phyloP scores from a whole-genome alignment of 208 protist genomes.

The Crithidia thermophila region DNA sequence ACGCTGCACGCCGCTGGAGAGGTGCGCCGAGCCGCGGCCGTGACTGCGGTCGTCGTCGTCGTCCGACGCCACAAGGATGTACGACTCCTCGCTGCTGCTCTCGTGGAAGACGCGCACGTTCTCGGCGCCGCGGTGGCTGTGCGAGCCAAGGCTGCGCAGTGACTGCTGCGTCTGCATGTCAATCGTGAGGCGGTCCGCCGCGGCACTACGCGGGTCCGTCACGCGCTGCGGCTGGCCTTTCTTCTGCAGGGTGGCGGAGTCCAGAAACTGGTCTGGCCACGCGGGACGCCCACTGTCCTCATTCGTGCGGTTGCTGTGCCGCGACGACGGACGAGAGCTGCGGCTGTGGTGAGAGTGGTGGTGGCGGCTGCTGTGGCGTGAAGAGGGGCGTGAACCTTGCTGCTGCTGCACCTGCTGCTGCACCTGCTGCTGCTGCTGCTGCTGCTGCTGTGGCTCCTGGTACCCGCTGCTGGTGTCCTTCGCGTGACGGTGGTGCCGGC shows the following conservation, averaged over 20 bases:
- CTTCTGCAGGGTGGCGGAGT: constrained; percentile 40
- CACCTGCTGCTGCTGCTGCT: background rate
- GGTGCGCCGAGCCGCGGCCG: constrained; percentile 14
- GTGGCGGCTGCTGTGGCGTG: constrained; percentile 7
- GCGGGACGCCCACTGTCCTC: constrained; percentile 3
- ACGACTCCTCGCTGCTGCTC: constrained; percentile 36
- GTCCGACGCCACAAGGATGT: constrained; percentile 32
- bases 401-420: background rate
- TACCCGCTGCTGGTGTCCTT: background rate
- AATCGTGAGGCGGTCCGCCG: constrained; percentile 10
- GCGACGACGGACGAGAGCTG: constrained; percentile 18
- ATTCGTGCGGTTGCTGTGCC: constrained; percentile 9
- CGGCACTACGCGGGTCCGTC: constrained; percentile 11
- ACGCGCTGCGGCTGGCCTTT: constrained; percentile 37
- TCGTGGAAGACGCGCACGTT: constrained; percentile 13
- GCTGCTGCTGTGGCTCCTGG: background rate
- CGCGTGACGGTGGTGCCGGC: constrained; percentile 1
- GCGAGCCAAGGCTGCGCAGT: constrained; percentile 1
- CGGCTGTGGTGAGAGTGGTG: too few relatives aligned
- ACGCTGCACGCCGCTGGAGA: constrained; percentile 7
- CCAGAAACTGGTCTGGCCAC: constrained; percentile 41
- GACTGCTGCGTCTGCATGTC: constrained; percentile 20
- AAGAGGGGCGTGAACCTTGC: background rate
- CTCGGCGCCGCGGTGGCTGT: constrained; percentile 15
- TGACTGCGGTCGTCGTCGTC: constrained; percentile 11